These are phyloP conservation scores for Calonectria ilicicola DNA, from an alignment of 2,329 filamentous ascomycete genomes.

Conservation along the genomic window DNA sequence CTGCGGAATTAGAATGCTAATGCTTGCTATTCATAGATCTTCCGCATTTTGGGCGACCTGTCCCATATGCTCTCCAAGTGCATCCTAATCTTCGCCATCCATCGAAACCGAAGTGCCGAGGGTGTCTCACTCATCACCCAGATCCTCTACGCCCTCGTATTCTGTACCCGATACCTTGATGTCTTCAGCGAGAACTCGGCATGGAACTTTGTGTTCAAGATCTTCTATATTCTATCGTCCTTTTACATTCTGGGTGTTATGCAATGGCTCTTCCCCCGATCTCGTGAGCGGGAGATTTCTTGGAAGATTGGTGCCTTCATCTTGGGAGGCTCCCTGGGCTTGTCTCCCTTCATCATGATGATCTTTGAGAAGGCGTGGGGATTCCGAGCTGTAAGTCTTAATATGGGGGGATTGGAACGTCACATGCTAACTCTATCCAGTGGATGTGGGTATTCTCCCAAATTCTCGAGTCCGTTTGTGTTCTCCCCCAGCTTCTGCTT, in stretches of 20 bases:
- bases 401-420: background rate
- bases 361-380: conserved; percentile 70
- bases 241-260: conserved; percentile 90
- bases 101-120: conserved; percentile 88
- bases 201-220: conserved; percentile 88
- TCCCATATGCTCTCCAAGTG: conserved; percentile 89
- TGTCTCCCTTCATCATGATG: conserved; percentile 79
- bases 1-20: conserved; percentile 18
- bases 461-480: conserved; percentile 90
- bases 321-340: conserved; percentile 71
- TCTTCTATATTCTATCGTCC: conserved; percentile 87
- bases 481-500: conserved; percentile 91
- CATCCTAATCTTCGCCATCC: conserved; percentile 91
- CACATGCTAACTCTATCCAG: conserved; percentile 57
- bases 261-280: conserved; percentile 87
- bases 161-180: conserved; percentile 88
- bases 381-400: conserved; percentile 62
- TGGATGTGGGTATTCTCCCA: conserved; percentile 89
- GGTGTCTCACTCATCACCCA: conserved; percentile 94
- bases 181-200: conserved; percentile 69
- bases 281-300: conserved; percentile 90
- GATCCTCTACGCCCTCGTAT: conserved; percentile 86
- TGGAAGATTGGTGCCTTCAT: conserved; percentile 88
- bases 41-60: conserved; percentile 86
- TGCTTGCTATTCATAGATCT: conserved; percentile 55